Percentiles rank a stretch among this genome's conserved stretches.
Conservation (phyloP, 495 filamentous ascomycete genomes). For the Xylaria intraflava region DNA sequence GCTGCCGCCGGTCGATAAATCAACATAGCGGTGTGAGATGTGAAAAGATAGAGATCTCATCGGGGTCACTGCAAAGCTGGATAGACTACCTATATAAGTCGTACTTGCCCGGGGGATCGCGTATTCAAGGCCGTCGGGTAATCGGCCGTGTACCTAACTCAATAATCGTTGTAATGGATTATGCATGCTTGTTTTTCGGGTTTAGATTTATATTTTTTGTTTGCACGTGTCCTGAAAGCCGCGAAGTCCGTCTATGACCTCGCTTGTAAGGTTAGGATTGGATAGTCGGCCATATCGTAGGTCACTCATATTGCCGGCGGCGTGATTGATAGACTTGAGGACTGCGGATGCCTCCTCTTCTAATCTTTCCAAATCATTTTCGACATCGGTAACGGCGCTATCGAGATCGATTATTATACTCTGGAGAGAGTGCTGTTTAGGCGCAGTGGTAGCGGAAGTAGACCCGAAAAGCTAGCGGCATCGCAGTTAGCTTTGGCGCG, state of each 20-base stretch:
- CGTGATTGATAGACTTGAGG: constrained; percentile 53
- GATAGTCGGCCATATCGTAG: constrained; percentile 72
- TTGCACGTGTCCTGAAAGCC: constrained; percentile 60
- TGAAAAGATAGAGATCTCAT: not conserved
- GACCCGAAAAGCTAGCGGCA: constrained; percentile 56
- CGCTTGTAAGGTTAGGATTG: constrained; percentile 51
- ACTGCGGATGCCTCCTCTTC: constrained; percentile 58
- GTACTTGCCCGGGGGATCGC: not conserved
- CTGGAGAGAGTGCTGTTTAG: constrained; percentile 51
- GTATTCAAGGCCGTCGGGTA: not conserved
- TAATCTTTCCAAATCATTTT: constrained; percentile 56
- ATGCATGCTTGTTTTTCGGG: constrained; percentile 7
- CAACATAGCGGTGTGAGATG: not conserved
- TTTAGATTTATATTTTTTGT: constrained; percentile 33
- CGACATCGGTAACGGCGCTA: constrained; percentile 55
- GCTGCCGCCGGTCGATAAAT: constrained; percentile 24
- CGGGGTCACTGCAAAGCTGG: not conserved
- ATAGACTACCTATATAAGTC: not conserved
- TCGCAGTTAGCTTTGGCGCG: not conserved
- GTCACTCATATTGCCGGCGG: constrained; percentile 69
- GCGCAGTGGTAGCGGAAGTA: constrained; percentile 30
- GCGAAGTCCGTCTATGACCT: constrained; percentile 56
- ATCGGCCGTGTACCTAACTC: not conserved
- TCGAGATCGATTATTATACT: constrained; percentile 65
- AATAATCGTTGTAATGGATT: constrained; percentile 8